These are phyloP conservation scores for Alternaria consortialis DNA, from an alignment of 2,329 filamentous ascomycete species.

Conservation along the genomic window DNA sequence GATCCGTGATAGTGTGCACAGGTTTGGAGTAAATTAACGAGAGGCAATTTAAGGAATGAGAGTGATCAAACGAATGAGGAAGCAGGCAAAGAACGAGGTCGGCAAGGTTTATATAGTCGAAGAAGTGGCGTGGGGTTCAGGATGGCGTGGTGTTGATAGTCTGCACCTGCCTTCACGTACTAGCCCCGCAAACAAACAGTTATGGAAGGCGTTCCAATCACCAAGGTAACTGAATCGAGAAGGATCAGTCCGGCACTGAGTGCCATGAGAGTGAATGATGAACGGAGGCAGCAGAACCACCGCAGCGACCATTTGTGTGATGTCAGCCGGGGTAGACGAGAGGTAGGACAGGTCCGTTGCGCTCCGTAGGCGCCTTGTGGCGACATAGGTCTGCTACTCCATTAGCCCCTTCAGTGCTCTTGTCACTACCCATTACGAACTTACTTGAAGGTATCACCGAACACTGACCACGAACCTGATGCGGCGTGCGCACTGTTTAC, in stretches of 20 bases:
- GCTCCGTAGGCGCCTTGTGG: slow-evolving; percentile 7
- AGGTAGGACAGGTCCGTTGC: slow-evolving; percentile 4
- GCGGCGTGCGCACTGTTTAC: slow-evolving; percentile 9
- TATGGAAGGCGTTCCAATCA: slow-evolving; percentile 8
- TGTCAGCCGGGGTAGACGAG: slow-evolving; percentile 1
- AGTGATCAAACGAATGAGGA: slow-evolving; percentile 2
- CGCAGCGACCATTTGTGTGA: not conserved
- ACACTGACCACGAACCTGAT: slow-evolving; percentile 11
- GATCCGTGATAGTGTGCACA: slow-evolving; percentile 25
- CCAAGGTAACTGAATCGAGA: not conserved
- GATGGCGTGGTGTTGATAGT: slow-evolving; percentile 20
- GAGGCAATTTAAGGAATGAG: slow-evolving; percentile 12
- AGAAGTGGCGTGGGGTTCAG: slow-evolving; percentile 11
- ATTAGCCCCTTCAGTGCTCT: slow-evolving; percentile 1
- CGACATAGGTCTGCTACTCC: not conserved
- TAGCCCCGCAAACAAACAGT: slow-evolving; percentile 22
- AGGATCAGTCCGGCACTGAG: not conserved
- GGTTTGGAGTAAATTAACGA: slow-evolving; percentile 18
- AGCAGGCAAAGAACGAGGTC: slow-evolving; percentile 7
- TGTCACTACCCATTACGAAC: slow-evolving; percentile 5
- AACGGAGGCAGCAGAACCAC: not conserved
- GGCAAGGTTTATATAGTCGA: slow-evolving; percentile 20
- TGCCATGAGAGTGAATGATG: not conserved
- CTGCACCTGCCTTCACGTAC: slow-evolving; percentile 21
- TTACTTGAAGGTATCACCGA: slow-evolving; percentile 14